Percentiles rank a stretch among this genome's conserved stretches.
phyloP scores from a whole-genome alignment of 116 monocot species.

The Phalaenopsis hybrid region DNA sequence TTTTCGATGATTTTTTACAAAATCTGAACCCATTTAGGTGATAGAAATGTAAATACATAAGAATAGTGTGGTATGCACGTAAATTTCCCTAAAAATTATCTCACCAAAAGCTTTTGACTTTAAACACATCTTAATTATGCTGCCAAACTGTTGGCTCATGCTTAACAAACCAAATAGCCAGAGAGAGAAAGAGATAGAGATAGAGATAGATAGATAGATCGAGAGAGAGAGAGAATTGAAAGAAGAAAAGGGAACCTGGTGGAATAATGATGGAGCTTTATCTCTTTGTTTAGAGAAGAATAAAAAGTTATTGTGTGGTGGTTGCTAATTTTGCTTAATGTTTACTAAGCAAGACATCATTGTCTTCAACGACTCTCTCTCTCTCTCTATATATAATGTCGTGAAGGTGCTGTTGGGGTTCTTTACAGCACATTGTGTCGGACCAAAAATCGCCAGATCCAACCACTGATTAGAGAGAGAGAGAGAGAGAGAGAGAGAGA shows the following conservation, averaged over 20 bases:
- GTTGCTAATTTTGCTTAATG: not conserved
- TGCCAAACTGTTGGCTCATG: too few relatives aligned
- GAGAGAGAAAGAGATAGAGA: not conserved
- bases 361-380: not conserved
- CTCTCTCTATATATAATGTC: not conserved
- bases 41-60: too few relatives aligned
- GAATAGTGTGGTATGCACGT: too few relatives aligned
- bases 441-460: not conserved
- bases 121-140: too few relatives aligned
- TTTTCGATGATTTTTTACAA: too few relatives aligned
- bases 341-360: not conserved
- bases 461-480: not conserved
- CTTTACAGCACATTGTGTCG: constrained; percentile 3
- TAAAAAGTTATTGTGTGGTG: not conserved
- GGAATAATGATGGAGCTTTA: not conserved
- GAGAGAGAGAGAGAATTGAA: not conserved
- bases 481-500: too few relatives aligned
- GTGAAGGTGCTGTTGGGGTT: not conserved
- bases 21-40: too few relatives aligned
- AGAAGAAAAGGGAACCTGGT: not conserved
- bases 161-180: too few relatives aligned
- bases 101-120: too few relatives aligned
- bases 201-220: not conserved
- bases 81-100: too few relatives aligned
- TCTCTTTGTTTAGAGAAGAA: not conserved